phyloP scores from a whole-genome alignment of 164 flowering plant genomes.

The Piper longum region DNA sequence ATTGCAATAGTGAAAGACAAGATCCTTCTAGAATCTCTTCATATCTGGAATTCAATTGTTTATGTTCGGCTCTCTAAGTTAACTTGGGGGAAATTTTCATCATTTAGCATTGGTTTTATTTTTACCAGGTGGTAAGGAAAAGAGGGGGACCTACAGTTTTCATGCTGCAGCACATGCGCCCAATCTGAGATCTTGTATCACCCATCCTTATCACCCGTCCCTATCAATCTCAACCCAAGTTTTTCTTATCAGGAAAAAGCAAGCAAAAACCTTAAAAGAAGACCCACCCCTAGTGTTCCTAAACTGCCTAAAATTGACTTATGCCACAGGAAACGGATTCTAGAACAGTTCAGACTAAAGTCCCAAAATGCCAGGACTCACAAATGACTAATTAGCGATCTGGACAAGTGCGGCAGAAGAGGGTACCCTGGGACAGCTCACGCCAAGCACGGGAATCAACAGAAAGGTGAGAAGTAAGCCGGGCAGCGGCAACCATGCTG shows the following conservation, averaged over 20 bases:
- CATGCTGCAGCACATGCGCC: neutral
- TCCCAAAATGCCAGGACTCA: conserved; percentile 39
- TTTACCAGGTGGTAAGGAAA: neutral
- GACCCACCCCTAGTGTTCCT: no score
- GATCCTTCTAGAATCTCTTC: no score
- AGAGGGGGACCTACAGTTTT: conserved; percentile 1
- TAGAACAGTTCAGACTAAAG: neutral
- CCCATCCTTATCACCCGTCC: conserved; percentile 44
- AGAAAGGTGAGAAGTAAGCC: conserved; percentile 58
- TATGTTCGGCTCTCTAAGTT: no score
- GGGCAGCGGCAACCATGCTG: conserved; percentile 21
- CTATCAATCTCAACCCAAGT: conserved; percentile 39
- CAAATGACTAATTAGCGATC: conserved; percentile 91
- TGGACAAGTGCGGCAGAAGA: conserved; percentile 78
- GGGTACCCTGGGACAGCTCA: conserved; percentile 95
- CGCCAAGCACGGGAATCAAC: conserved; percentile 52
- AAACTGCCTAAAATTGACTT: neutral
- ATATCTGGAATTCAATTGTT: no score
- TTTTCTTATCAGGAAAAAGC: conserved; percentile 10
- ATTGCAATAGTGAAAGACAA: no score
- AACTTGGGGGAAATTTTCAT: no score
- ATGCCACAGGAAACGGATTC: neutral
- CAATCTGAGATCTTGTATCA: conserved; percentile 16
- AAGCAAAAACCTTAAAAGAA: neutral
- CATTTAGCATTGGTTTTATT: neutral